Conservation (phyloP, 495 filamentous ascomycete species). For the Cercophora scortea region DNA sequence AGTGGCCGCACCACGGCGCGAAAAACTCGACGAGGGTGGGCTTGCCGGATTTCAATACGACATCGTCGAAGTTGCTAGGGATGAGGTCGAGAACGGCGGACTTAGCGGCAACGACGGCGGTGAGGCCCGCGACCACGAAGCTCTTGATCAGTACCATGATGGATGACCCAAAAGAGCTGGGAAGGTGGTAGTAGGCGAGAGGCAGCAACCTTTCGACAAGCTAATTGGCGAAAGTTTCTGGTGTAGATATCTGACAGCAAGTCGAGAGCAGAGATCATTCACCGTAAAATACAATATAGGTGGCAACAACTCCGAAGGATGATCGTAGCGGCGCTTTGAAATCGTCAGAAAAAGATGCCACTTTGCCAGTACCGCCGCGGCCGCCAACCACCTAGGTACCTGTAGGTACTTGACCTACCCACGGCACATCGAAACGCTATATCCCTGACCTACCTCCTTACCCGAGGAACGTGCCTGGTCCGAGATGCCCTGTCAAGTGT, state of each 20-base stretch:
- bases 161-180: not conserved
- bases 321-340: conserved; percentile 19
- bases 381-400: not conserved
- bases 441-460: too few relatives aligned
- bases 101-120: conserved; percentile 39
- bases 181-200: not conserved
- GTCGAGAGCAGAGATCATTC: conserved; percentile 5
- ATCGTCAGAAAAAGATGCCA: conserved; percentile 25
- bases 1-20: conserved; percentile 97
- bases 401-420: not conserved
- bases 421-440: too few relatives aligned
- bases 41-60: conserved; percentile 86
- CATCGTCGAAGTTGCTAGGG: conserved; percentile 80
- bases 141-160: conserved; percentile 46
- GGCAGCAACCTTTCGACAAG: not conserved
- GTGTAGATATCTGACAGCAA: not conserved
- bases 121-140: conserved; percentile 42
- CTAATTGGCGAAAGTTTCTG: not conserved
- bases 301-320: not conserved
- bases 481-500: too few relatives aligned
- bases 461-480: too few relatives aligned
- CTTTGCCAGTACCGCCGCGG: conserved; percentile 16
- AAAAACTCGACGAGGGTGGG: conserved; percentile 98
- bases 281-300: conserved; percentile 1
- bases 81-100: conserved; percentile 78